phyloP scores from a whole-genome alignment of 257 asterid genomes.

The Solanum tacnaense region DNA sequence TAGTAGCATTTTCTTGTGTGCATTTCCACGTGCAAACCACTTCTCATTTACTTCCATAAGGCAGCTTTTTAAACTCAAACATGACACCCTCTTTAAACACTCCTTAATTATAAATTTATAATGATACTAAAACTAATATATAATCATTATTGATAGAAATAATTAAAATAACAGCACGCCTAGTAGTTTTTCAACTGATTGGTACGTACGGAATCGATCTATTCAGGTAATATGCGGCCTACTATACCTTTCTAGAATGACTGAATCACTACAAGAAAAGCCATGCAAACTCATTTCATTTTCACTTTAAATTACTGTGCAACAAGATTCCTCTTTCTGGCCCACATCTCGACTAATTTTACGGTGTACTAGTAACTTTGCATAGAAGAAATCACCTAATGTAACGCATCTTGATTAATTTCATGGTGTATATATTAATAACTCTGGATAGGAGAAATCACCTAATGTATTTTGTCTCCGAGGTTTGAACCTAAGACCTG shows the following conservation, averaged over 20 bases:
- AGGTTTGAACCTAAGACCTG: neutral
- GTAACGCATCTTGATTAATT: accelerated
- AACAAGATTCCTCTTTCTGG: neutral
- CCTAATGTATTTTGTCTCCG: neutral
- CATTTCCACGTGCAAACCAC: slow-evolving; percentile 24
- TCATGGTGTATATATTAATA: neutral
- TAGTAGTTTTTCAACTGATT: slow-evolving; percentile 4
- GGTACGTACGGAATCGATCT: neutral
- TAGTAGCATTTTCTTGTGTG: neutral
- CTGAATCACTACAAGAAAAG: slow-evolving; percentile 10
- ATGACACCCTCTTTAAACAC: neutral
- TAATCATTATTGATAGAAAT: neutral
- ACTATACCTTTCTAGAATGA: slow-evolving; percentile 15
- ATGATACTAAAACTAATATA: neutral
- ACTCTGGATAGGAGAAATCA: neutral
- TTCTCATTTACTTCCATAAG: slow-evolving; percentile 7
- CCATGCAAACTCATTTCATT: slow-evolving; percentile 1
- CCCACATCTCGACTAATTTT: neutral
- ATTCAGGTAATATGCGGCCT: slow-evolving; percentile 6
- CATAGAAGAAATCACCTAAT: neutral
- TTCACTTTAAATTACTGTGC: neutral
- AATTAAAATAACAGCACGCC: slow-evolving; percentile 21
- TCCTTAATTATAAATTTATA: neutral
- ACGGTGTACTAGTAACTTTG: neutral
- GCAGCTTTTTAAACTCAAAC: slow-evolving; percentile 1